phyloP scores from a whole-genome alignment of 2,329 filamentous ascomycete genomes.

The Periconia digitata region DNA sequence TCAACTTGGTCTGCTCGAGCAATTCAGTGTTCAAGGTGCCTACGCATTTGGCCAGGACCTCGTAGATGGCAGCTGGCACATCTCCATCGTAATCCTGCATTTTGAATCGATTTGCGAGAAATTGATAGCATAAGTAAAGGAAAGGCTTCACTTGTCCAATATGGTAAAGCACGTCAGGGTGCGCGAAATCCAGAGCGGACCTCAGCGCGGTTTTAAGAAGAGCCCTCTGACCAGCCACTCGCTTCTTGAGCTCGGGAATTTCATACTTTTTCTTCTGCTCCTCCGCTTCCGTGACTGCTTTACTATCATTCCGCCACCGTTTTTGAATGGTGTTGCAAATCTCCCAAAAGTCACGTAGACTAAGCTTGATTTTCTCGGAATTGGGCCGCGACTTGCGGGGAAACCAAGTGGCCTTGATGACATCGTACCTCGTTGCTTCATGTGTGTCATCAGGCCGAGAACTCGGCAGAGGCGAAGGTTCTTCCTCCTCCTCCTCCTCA shows the following conservation, averaged over 20 bases:
- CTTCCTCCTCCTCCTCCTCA: slow-evolving; percentile 58
- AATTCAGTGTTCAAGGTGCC: slow-evolving; percentile 63
- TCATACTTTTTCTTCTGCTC: slow-evolving; percentile 58
- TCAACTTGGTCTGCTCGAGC: slow-evolving; percentile 66
- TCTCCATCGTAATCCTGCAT: slow-evolving; percentile 48
- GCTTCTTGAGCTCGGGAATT: slow-evolving; percentile 56
- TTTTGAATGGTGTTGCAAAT: slow-evolving; percentile 62
- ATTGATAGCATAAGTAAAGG: slow-evolving; percentile 51
- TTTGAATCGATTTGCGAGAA: slow-evolving; percentile 51
- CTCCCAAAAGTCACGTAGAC: slow-evolving; percentile 60
- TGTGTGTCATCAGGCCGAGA: slow-evolving; percentile 55
- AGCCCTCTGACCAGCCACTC: slow-evolving; percentile 60
- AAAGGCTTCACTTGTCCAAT: slow-evolving; percentile 43
- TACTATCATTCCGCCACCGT: slow-evolving; percentile 61
- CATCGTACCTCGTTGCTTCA: slow-evolving; percentile 59
- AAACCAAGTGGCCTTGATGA: slow-evolving; percentile 63
- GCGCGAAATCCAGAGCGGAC: slow-evolving; percentile 49
- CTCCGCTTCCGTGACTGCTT: slow-evolving; percentile 59
- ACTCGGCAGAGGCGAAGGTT: slow-evolving; percentile 57
- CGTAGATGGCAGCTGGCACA: slow-evolving; percentile 46
- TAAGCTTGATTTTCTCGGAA: slow-evolving; percentile 56
- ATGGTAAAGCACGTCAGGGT: slow-evolving; percentile 49
- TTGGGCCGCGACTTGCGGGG: slow-evolving; percentile 54
- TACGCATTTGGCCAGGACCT: slow-evolving; percentile 59
- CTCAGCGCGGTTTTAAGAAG: slow-evolving; percentile 56